Evolutionary conservation across 2,329 filamentous ascomycete species (phyloP).

Genomic region (Hirsutella rhossiliensis): DNA sequence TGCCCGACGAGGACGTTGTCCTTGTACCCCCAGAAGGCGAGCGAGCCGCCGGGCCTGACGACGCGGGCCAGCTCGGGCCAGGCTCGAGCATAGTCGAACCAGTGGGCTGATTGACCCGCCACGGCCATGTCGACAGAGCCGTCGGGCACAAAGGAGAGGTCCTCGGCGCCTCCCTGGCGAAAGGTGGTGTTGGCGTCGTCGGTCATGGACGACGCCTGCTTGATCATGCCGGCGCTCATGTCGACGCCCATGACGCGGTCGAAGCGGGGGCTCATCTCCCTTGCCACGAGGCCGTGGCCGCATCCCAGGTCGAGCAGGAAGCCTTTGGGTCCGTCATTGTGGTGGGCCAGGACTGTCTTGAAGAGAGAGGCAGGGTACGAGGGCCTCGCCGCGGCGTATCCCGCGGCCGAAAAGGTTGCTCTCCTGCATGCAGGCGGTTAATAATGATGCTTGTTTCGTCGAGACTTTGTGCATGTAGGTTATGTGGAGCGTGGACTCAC

Average conservation of each 20-base stretch:
- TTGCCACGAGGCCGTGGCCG: constrained; percentile 46
- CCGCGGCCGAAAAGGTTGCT: constrained; percentile 40
- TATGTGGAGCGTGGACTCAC: constrained; percentile 16
- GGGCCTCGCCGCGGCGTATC: constrained; percentile 49
- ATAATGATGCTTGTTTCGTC: background rate
- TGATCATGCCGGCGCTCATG: constrained; percentile 44
- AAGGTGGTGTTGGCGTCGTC: constrained; percentile 33
- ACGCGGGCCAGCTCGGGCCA: constrained; percentile 45
- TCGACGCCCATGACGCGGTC: constrained; percentile 39
- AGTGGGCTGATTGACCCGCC: constrained; percentile 49
- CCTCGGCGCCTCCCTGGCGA: constrained; percentile 38
- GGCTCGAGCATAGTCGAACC: constrained; percentile 46
- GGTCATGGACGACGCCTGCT: constrained; percentile 32
- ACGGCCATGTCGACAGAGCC: constrained; percentile 38
- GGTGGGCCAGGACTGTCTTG: constrained; percentile 39
- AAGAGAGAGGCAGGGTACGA: constrained; percentile 44
- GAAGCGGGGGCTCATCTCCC: constrained; percentile 41
- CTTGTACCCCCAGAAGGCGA: constrained; percentile 57
- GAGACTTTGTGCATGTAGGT: background rate
- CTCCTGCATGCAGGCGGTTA: constrained; percentile 26
- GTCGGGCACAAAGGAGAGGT: constrained; percentile 35
- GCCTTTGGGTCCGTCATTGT: constrained; percentile 21
- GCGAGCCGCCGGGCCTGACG: constrained; percentile 39
- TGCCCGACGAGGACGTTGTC: constrained; percentile 47
- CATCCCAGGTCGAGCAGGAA: constrained; percentile 48